Evolutionary conservation across 1,139 yeast genomes (phyloP), one percentile per base, ranked within the genome.

Genomic region (Lodderomyces elongisporus): DNA sequence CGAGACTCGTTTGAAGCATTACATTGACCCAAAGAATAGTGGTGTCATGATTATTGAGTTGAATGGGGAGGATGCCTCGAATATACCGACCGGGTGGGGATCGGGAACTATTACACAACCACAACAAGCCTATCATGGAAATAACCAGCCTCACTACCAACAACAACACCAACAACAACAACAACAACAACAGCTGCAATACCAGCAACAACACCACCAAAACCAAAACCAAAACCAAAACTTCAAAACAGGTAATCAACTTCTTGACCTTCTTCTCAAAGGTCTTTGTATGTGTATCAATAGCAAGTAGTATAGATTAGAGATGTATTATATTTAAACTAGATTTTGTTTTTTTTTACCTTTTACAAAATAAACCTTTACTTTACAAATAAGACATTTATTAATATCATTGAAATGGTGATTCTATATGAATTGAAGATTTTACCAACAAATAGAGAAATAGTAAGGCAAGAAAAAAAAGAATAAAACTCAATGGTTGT

Each of bases 31-130:
- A 1, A 71, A 80, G 32, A 91, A 91, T 56, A 44, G 82, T 1
- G 97, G 97, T 25, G 95, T 91, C 4, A 56, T 89, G 42, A 65
- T 82, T 7, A 78, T 89, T 37, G 81, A 83, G 45, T 70, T 85
- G 42, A 49, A 63, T 12, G 52, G 54, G 36, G 53, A 61, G 25
- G 49, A 44, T 17, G 55, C 66, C 12, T 65, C 75, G 15, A 68
- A 60, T 38, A 56, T 76, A 18, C 85, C 85, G 8, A 48, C 49
- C 25, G 53, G 59, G 33, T 78, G 85, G 85, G 29, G 31, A 17
- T 28, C 32, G 25, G 35, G 34, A 12, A 53, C 49, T 24, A 46
- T 49, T n/a, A 33, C 51, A 6, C 54, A 52, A 27, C 62, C 58
- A 8, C 55, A 50, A 31, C 58, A 50, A 31, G 54, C 60, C 2